Evolutionary conservation across 2,329 filamentous ascomycete genomes (phyloP).

Genomic region (Cylindrodendrum hubeiense): DNA sequence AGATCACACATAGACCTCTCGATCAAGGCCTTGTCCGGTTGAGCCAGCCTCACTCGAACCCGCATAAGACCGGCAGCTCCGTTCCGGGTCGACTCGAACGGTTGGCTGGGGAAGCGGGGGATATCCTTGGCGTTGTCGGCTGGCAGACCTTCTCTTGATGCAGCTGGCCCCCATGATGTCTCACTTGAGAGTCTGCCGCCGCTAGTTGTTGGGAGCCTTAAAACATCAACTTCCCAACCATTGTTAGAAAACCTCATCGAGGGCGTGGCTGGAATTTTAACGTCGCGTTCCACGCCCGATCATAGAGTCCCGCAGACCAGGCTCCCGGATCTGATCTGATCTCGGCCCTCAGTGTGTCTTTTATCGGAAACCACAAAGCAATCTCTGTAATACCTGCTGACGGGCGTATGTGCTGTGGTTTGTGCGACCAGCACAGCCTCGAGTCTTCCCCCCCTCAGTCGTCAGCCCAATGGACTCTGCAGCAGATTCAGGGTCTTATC

Average conservation of each 20-base stretch:
- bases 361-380: conserved; percentile 9
- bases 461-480: conserved; percentile 5
- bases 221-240: background rate
- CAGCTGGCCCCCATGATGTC: conserved; percentile 8
- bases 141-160: background rate
- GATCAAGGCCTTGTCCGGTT: conserved; percentile 21
- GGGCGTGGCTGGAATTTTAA: background rate
- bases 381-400: conserved; percentile 13
- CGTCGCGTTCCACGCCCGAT: background rate
- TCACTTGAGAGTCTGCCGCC: background rate
- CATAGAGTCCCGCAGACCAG: conserved; percentile 20
- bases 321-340: conserved; percentile 29
- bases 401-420: background rate
- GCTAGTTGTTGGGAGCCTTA: background rate
- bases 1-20: conserved; percentile 31
- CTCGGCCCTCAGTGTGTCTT: conserved; percentile 16
- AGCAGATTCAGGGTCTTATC: background rate
- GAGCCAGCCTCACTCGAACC: background rate
- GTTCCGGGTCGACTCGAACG: background rate
- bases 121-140: conserved; percentile 6
- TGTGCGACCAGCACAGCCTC: conserved; percentile 10
- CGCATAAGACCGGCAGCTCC: background rate
- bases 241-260: background rate
- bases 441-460: background rate
- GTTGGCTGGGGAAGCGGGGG: background rate